These are phyloP conservation scores for Nakaseomyces delphensis DNA, from an alignment of 1,139 yeast genomes.

Conservation along the genomic window DNA sequence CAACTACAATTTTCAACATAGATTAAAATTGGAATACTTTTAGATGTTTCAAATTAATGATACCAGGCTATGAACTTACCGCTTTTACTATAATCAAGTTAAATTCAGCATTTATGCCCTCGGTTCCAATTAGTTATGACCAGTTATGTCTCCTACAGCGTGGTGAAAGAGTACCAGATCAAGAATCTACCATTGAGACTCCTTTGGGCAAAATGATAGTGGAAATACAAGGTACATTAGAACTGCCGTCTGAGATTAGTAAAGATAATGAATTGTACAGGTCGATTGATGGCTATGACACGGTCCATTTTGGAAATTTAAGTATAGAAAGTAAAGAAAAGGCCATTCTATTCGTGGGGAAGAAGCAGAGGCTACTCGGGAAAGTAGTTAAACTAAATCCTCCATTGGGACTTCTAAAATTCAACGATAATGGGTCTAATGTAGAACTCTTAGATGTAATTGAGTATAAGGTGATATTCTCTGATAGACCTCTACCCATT, in stretches of 20 bases:
- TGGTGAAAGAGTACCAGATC: constrained; percentile 11
- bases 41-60: too few species aligned
- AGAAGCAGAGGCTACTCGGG: constrained; percentile 59
- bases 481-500: constrained; percentile 62
- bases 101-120: constrained; percentile 21
- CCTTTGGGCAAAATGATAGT: constrained; percentile 49
- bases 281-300: constrained; percentile 32
- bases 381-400: constrained; percentile 45
- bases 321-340: constrained; percentile 44
- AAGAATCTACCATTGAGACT: constrained; percentile 29
- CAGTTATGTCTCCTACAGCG: constrained; percentile 11
- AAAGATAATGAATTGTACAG: constrained; percentile 31
- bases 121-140: constrained; percentile 19
- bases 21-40: too few species aligned
- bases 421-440: constrained; percentile 30
- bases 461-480: constrained; percentile 48
- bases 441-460: constrained; percentile 53
- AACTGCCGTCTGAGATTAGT: constrained; percentile 38
- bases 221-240: constrained; percentile 67
- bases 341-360: constrained; percentile 55
- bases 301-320: constrained; percentile 50
- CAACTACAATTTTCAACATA: too few species aligned
- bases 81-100: too few species aligned
- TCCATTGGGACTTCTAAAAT: constrained; percentile 52
- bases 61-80: background rate